Base-by-base conservation (phyloP, 23 red algal genomes). In the Gracilaria caudata region DNA sequence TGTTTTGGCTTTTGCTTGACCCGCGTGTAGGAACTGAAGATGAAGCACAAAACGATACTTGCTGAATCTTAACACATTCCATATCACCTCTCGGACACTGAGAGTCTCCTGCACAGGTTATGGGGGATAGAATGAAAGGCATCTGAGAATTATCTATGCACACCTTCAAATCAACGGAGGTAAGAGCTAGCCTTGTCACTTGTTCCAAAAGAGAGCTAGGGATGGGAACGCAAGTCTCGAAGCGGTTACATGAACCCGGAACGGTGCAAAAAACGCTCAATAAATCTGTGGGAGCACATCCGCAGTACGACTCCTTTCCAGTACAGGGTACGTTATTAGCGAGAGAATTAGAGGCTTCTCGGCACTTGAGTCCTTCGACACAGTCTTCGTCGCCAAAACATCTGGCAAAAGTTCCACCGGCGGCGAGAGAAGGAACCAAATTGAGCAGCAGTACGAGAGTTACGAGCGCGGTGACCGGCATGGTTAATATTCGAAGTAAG, bases 91-190 rank as follows among this genome's bases (percentile, higher is more conserved):
- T 19, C 6, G 4, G 2, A 65, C 60, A 65, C 60, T 30, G 60
- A 8, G 25, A 35, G 60, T 65, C 29, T 65, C 60, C 24, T 4
- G 25, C 23, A 65, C 60, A 65, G 7, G 4, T 28, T 34, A 10
- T 65, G 26, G 32, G 60, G 7, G 25, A 32, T 32, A 2, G 60
- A 33, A 65, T 1, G 24, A 65, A 65, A 4, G 7, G 26, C 2
- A 23, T 34, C 60, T 65, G 60, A 65, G 60, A 65, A 6, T 65
- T 34, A 30, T 65, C 60, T 65, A 65, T 2, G 23, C 60, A 65
- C 4, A 65, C 1, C 32, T 34, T 65, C 32, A 65, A 65, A 65
- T 65, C 11, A 32, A 65, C 10, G 13, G 60, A 65, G n/a, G n/a
- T n/a, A 32, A 32, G 5, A 23, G 60, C 60, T 30, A 1, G 5